Conservation (phyloP, 1,139 yeast species). For the Saccharomyces pastorianus region DNA sequence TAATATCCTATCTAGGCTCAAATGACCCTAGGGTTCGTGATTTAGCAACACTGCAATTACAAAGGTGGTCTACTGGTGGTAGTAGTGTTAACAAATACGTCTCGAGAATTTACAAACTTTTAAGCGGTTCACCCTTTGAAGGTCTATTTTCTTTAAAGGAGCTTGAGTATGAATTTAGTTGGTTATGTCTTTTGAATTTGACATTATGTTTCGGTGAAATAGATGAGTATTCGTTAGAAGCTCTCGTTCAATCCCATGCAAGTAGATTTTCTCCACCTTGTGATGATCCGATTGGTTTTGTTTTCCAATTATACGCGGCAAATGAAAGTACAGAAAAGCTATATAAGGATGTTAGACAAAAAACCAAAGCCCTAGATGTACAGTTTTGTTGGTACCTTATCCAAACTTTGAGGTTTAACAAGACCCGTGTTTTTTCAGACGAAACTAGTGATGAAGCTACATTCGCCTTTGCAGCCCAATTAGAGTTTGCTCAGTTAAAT, state of each 20-base stretch:
- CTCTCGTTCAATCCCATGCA: slow-evolving; percentile 26
- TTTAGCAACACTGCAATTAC: slow-evolving; percentile 54
- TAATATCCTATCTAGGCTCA: slow-evolving; percentile 68
- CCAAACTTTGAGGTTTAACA: slow-evolving; percentile 35
- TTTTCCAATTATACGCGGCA: slow-evolving; percentile 39
- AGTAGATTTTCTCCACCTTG: slow-evolving; percentile 26
- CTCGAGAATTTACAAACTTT: slow-evolving; percentile 52
- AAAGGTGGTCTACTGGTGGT: slow-evolving; percentile 46
- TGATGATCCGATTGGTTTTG: slow-evolving; percentile 30
- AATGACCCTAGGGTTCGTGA: slow-evolving; percentile 49
- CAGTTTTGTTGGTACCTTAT: slow-evolving; percentile 51
- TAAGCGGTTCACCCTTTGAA: slow-evolving; percentile 47
- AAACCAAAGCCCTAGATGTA: slow-evolving; percentile 25
- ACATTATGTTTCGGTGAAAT: slow-evolving; percentile 53
- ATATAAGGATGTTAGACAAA: slow-evolving; percentile 17
- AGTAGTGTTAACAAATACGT: slow-evolving; percentile 33
- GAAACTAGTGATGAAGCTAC: slow-evolving; percentile 36
- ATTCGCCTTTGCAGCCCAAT: slow-evolving; percentile 44
- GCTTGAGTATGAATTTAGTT: slow-evolving; percentile 45
- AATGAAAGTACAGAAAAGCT: slow-evolving; percentile 27
- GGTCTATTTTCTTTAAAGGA: slow-evolving; percentile 22
- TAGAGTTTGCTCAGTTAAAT: slow-evolving; percentile 43
- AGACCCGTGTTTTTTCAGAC: slow-evolving; percentile 31
- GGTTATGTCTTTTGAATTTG: slow-evolving; percentile 58
- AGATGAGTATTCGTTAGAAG: slow-evolving; percentile 34